Evolutionary conservation across 768 basidiomycete species (phyloP).

Genomic region (Tricholoma matsutake): DNA sequence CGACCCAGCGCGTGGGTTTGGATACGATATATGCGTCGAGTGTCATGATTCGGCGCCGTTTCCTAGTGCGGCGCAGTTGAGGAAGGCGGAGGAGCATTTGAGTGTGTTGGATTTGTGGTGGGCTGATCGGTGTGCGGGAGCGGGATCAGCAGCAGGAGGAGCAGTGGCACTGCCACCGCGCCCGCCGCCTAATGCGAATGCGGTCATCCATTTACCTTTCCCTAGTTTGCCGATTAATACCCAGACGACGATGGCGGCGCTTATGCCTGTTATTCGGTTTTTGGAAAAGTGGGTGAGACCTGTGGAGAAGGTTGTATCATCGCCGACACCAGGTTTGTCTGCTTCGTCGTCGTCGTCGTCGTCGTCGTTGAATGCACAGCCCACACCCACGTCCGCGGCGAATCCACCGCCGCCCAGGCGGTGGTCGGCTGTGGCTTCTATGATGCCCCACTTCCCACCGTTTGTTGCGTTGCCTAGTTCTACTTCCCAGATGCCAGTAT

Average conservation of each 20-base stretch:
- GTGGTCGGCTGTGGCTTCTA: slow-evolving; percentile 42
- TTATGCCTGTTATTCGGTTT: slow-evolving; percentile 65
- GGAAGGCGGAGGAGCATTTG: slow-evolving; percentile 76
- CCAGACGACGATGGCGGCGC: slow-evolving; percentile 47
- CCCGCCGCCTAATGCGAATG: slow-evolving; percentile 69
- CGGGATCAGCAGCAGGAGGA: slow-evolving; percentile 12
- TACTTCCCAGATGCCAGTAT: slow-evolving; percentile 19
- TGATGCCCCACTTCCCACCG: slow-evolving; percentile 37
- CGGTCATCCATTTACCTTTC: slow-evolving; percentile 73
- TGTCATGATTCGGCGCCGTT: slow-evolving; percentile 80
- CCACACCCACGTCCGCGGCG: slow-evolving; percentile 8
- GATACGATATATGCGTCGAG: slow-evolving; percentile 86
- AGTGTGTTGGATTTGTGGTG: slow-evolving; percentile 63
- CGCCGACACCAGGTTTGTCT: too few relatives aligned
- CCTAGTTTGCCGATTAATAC: slow-evolving; percentile 63
- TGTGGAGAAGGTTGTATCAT: too few relatives aligned
- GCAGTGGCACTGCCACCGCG: slow-evolving; percentile 40
- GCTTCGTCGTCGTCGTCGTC: too few relatives aligned
- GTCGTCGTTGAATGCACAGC: too few relatives aligned
- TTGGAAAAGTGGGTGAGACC: slow-evolving; percentile 64
- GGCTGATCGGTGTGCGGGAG: slow-evolving; percentile 41
- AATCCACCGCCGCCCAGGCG: not conserved
- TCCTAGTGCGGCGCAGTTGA: slow-evolving; percentile 61
- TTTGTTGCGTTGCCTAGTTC: slow-evolving; percentile 25
- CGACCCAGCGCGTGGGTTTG: slow-evolving; percentile 48